Conservation (phyloP, 345 rosid genomes). For the Anastatica hierochuntica region DNA sequence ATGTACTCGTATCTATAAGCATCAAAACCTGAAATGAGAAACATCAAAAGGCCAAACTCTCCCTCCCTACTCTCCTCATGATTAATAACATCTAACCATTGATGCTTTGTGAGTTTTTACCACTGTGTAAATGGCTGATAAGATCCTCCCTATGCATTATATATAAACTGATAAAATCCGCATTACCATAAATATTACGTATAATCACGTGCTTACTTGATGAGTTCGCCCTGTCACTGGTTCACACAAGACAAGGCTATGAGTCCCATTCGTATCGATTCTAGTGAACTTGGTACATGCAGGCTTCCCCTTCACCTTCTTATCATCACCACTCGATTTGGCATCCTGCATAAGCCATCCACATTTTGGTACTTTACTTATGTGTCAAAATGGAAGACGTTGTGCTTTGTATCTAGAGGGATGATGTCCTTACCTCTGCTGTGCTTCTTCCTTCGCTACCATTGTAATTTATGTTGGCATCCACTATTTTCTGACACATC, state of each 20-base stretch:
- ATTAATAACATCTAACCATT: not conserved
- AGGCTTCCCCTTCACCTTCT: constrained; percentile 52
- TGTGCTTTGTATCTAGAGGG: not conserved
- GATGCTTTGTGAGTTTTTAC: not conserved
- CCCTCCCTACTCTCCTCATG: not conserved
- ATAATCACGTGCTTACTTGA: constrained; percentile 49
- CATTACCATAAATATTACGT: not conserved
- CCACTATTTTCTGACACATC: constrained; percentile 50
- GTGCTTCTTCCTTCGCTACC: constrained; percentile 81
- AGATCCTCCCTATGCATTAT: not conserved
- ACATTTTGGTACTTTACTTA: not conserved
- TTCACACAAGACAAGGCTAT: constrained; percentile 81
- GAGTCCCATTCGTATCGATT: constrained; percentile 63
- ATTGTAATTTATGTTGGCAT: constrained; percentile 50
- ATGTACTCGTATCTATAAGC: constrained; percentile 77
- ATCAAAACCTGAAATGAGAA: constrained; percentile 1
- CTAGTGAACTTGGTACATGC: constrained; percentile 83
- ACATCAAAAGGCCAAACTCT: not conserved
- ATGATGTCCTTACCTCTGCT: constrained; percentile 41
- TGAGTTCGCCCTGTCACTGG: constrained; percentile 94
- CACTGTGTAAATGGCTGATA: too few species aligned
- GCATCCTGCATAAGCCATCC: constrained; percentile 34
- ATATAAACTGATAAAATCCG: not conserved
- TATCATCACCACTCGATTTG: constrained; percentile 29
- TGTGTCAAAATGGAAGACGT: not conserved